Percentiles rank a stretch among this genome's conserved stretches.
These are phyloP conservation scores for Suillus alpinus DNA, from an alignment of 768 basidiomycete genomes.

Conservation along the genomic window DNA sequence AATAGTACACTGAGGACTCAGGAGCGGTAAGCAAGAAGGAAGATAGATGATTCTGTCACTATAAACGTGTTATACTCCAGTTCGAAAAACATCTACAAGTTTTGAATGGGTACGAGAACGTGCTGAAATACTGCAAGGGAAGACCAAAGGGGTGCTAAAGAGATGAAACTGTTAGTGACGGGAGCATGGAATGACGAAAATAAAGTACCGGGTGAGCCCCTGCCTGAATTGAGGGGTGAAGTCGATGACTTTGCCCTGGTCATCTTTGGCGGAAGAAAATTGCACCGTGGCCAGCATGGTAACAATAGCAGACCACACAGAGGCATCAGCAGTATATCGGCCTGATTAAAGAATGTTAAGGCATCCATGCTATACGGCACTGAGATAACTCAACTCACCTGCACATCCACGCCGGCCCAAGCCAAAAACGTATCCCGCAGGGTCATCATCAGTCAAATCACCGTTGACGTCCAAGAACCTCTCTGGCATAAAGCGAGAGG, in stretches of 20 bases:
- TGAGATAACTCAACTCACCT: background rate
- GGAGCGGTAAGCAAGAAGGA: too few species aligned
- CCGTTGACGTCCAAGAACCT: too few species aligned
- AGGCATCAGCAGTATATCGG: conserved; percentile 4
- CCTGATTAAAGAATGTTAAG: conserved; percentile 15
- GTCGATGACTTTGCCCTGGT: background rate
- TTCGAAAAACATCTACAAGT: background rate
- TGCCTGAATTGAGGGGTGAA: conserved; percentile 1
- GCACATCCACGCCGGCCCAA: conserved; percentile 34
- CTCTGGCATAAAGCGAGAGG: too few species aligned
- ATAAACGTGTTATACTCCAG: too few species aligned
- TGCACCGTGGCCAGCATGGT: conserved; percentile 2
- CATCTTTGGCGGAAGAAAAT: background rate
- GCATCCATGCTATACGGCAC: too few species aligned
- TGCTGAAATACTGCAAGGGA: conserved; percentile 16
- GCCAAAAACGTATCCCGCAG: too few species aligned
- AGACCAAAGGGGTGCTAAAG: conserved; percentile 10
- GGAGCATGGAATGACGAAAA: background rate
- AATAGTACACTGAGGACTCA: too few species aligned
- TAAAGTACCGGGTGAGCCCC: conserved; percentile 6
- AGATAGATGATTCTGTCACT: too few species aligned
- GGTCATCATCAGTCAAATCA: conserved; percentile 24
- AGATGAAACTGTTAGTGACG: background rate
- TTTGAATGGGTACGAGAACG: conserved; percentile 5
- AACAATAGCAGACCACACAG: conserved; percentile 3